These are phyloP conservation scores for Solanum hybrid DNA, from an alignment of 305 asterid genomes.

Conservation along the genomic window DNA sequence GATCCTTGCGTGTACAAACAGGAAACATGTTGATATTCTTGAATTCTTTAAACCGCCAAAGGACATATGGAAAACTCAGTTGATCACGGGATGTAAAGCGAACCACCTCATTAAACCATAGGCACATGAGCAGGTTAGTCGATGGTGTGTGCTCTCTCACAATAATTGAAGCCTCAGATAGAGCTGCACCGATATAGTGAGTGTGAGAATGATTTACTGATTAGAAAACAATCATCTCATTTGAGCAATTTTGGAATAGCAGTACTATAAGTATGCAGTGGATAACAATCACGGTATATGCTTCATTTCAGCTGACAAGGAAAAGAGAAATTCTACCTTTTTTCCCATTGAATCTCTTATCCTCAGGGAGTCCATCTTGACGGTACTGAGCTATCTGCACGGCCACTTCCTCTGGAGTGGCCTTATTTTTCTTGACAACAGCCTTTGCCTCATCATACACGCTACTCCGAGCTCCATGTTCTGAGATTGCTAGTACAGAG, in stretches of 20 bases:
- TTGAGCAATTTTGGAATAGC: background rate
- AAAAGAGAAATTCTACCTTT: conserved; percentile 43
- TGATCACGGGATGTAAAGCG: conserved; percentile 95
- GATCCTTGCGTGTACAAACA: conserved; percentile 91
- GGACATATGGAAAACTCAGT: conserved; percentile 84
- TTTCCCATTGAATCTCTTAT: conserved; percentile 83
- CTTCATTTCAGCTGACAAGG: background rate
- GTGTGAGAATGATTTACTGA: background rate
- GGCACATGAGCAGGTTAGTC: conserved; percentile 70
- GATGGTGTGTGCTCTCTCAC: conserved; percentile 78
- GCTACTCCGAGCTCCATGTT: conserved; percentile 95
- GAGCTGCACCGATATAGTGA: conserved; percentile 44
- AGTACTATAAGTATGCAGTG: background rate
- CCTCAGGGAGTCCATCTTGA: conserved; percentile 81
- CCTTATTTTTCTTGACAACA: conserved; percentile 88
- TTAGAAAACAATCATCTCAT: background rate
- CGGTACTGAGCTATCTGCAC: conserved; percentile 77
- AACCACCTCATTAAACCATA: conserved; percentile 93
- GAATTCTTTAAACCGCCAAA: conserved; percentile 72
- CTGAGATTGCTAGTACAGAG: conserved; percentile 81
- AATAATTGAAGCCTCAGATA: conserved; percentile 89
- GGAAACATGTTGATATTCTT: conserved; percentile 68
- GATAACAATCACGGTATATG: background rate
- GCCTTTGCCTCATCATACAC: conserved; percentile 97
- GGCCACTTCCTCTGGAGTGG: conserved; percentile 89